Conservation (phyloP, 257 asterid species). For the Solanum habrochaites region DNA sequence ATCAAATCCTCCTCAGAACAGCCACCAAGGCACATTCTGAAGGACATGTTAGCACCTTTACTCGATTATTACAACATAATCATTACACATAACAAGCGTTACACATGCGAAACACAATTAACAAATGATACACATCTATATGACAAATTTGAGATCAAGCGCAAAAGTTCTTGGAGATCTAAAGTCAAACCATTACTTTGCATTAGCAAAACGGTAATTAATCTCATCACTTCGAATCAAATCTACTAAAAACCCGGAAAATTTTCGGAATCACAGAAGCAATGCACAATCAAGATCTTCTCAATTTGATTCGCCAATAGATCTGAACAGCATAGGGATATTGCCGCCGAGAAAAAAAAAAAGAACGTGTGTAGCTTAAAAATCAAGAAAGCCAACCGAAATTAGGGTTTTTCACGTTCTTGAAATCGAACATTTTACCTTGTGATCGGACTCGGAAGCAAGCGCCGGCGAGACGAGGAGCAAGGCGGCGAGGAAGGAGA, state of each 20-base stretch:
- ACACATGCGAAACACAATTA: background rate
- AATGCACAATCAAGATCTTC: background rate
- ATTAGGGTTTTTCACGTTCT: background rate
- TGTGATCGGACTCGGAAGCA: slow-evolving; percentile 20
- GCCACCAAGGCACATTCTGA: background rate
- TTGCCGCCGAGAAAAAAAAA: background rate
- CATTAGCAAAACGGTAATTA: background rate
- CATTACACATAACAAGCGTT: background rate
- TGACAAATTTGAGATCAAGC: background rate
- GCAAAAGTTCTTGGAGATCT: background rate
- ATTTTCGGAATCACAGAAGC: background rate
- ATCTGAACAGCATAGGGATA: background rate
- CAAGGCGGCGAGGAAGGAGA: background rate
- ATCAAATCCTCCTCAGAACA: background rate
- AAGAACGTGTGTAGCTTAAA: background rate
- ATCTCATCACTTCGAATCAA: background rate
- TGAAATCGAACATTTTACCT: background rate
- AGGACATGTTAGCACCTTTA: background rate
- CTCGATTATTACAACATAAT: background rate
- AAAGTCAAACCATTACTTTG: background rate
- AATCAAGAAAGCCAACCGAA: background rate
- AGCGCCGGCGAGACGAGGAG: slow-evolving; percentile 5
- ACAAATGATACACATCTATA: background rate
- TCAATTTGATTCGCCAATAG: background rate
- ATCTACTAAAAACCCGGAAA: background rate